Conservation (phyloP, 2,329 filamentous ascomycete species). For the Parastagonospora nodorum region DNA sequence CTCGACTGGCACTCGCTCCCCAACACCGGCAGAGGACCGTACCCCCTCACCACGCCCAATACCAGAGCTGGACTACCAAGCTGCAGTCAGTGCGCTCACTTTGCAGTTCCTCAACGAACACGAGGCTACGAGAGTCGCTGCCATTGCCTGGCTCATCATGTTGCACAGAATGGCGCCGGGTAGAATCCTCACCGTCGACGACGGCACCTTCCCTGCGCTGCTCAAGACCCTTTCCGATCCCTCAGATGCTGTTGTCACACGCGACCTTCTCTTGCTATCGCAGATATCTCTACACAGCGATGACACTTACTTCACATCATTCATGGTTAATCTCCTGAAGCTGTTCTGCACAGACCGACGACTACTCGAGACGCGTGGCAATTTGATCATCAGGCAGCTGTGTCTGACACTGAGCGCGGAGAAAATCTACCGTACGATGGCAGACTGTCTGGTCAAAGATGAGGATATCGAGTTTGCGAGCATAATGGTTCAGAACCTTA, state of each 20-base stretch:
- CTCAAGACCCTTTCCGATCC: slow-evolving; percentile 96
- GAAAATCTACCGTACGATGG: slow-evolving; percentile 91
- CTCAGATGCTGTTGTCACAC: slow-evolving; percentile 92
- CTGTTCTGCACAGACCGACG: slow-evolving; percentile 94
- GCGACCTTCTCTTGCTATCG: slow-evolving; percentile 89
- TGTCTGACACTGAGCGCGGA: slow-evolving; percentile 93
- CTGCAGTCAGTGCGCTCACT: slow-evolving; percentile 90
- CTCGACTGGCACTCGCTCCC: slow-evolving; percentile 41
- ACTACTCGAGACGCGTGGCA: slow-evolving; percentile 88
- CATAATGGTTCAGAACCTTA: slow-evolving; percentile 99
- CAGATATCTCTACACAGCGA: slow-evolving; percentile 97
- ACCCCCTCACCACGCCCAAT: slow-evolving; percentile 48
- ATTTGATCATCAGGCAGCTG: slow-evolving; percentile 93
- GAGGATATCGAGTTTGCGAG: slow-evolving; percentile 98
- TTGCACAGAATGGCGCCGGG: slow-evolving; percentile 91
- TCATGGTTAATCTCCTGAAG: slow-evolving; percentile 96
- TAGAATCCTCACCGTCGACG: slow-evolving; percentile 88
- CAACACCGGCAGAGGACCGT: slow-evolving; percentile 52
- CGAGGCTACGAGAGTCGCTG: slow-evolving; percentile 91
- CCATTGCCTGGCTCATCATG: slow-evolving; percentile 97
- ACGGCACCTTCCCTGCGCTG: slow-evolving; percentile 93
- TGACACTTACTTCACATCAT: slow-evolving; percentile 95
- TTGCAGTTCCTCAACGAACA: slow-evolving; percentile 95
- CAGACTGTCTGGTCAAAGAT: slow-evolving; percentile 95
- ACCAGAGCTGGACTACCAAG: slow-evolving; percentile 90